Conservation (phyloP, 805 yeast species). For the Ogataea haglerorum region DNA sequence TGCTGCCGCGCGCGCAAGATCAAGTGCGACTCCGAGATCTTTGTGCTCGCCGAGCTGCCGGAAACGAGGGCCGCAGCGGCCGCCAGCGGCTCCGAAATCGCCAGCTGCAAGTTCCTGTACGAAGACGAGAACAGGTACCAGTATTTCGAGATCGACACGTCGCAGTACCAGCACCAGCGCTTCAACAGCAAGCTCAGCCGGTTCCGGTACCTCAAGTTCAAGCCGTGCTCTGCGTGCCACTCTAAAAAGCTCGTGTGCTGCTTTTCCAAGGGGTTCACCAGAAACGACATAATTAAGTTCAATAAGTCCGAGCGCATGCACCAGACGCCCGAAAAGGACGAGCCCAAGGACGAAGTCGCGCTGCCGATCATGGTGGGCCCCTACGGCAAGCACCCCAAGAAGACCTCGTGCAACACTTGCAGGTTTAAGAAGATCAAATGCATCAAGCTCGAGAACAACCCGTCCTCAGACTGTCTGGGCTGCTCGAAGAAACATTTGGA, state of each 20-base stretch:
- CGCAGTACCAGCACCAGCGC: conserved; percentile 16
- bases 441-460: conserved; percentile 26
- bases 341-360: conserved; percentile 1
- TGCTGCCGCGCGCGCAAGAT: conserved; percentile 65
- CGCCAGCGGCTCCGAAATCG: conserved; percentile 23
- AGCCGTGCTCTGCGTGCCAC: conserved; percentile 55
- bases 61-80: neutral
- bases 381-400: conserved; percentile 25
- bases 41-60: conserved; percentile 27
- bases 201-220: conserved; percentile 41
- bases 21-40: conserved; percentile 67
- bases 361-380: conserved; percentile 2
- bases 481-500: conserved; percentile 30
- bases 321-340: neutral
- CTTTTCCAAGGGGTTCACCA: conserved; percentile 64
- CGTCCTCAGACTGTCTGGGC: conserved; percentile 23
- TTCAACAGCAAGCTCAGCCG: conserved; percentile 21
- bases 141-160: conserved; percentile 27
- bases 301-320: conserved; percentile 31
- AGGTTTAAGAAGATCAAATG: conserved; percentile 35
- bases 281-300: conserved; percentile 50
- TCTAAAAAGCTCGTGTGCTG: conserved; percentile 44
- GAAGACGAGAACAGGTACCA: conserved; percentile 25
- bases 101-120: conserved; percentile 30
- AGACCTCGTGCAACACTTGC: conserved; percentile 34